phyloP scores from a whole-genome alignment of 2,329 filamentous ascomycete genomes.

The Rutstroemia sp. region DNA sequence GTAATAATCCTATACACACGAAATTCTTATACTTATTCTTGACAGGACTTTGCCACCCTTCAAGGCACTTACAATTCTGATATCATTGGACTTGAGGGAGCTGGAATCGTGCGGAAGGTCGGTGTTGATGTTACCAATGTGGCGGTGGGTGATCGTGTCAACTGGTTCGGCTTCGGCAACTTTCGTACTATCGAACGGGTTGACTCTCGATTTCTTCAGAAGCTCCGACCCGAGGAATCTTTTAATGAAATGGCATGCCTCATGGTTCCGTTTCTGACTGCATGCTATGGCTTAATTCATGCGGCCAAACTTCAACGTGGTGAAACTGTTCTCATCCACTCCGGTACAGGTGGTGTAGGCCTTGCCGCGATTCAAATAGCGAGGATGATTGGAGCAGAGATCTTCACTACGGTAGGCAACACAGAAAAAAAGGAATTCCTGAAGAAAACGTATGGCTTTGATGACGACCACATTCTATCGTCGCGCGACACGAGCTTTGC shows the following conservation, averaged over 20 bases:
- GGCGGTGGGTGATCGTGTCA: conserved; percentile 43
- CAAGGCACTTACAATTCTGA: neutral
- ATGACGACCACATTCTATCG: conserved; percentile 33
- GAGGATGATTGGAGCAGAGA: conserved; percentile 27
- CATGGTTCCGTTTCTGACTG: conserved; percentile 28
- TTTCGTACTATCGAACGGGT: conserved; percentile 21
- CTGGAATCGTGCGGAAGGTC: conserved; percentile 49
- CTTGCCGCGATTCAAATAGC: conserved; percentile 26
- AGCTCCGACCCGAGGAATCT: conserved; percentile 14
- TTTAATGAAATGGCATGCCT: conserved; percentile 23
- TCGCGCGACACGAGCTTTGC: conserved; percentile 32
- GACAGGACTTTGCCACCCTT: neutral
- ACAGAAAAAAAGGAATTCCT: conserved; percentile 34
- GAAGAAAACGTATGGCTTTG: conserved; percentile 30
- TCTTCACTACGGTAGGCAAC: conserved; percentile 37
- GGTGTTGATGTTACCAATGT: conserved; percentile 45
- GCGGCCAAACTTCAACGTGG: conserved; percentile 33
- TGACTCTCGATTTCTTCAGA: conserved; percentile 17
- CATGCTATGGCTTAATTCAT: conserved; percentile 37
- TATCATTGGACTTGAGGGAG: conserved; percentile 31
- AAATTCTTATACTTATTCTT: neutral
- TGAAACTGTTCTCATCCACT: conserved; percentile 19
- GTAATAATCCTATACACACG: neutral
- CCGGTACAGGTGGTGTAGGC: conserved; percentile 17
- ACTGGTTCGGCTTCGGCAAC: conserved; percentile 11